Conservation (phyloP, 495 filamentous ascomycete species). For the Daldinia grandis region DNA sequence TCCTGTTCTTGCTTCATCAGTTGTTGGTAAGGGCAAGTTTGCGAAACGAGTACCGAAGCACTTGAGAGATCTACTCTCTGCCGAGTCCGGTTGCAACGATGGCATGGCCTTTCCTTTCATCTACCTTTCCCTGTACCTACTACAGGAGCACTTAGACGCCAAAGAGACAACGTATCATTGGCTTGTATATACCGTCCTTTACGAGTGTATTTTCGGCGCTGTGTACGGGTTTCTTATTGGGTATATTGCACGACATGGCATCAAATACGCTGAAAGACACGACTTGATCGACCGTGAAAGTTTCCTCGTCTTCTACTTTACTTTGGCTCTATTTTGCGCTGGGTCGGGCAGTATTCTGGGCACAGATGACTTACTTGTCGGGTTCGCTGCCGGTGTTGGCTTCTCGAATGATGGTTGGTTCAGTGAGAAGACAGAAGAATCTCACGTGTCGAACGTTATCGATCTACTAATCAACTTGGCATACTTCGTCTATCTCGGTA, state of each 20-base stretch:
- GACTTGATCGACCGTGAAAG: conserved; percentile 94
- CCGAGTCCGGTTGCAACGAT: conserved; percentile 99
- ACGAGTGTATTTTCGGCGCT: conserved; percentile 95
- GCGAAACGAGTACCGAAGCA: conserved; percentile 97
- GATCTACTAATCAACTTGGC: conserved; percentile 96
- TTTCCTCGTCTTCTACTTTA: conserved; percentile 99
- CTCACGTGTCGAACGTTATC: conserved; percentile 99
- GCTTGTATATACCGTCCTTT: conserved; percentile 90
- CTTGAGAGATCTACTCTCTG: conserved; percentile 92
- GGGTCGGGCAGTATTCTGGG: conserved; percentile 92
- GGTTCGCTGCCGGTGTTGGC: conserved; percentile 92
- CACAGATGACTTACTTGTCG: conserved; percentile 95
- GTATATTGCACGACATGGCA: conserved; percentile 87
- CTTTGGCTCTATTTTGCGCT: conserved; percentile 94
- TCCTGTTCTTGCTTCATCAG: conserved; percentile 95
- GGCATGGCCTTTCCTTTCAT: conserved; percentile 99
- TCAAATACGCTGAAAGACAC: conserved; percentile 85
- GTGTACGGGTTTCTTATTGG: conserved; percentile 89
- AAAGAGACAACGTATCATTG: conserved; percentile 80
- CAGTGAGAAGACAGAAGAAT: conserved; percentile 96
- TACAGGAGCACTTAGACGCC: conserved; percentile 75
- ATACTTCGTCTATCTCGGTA: conserved; percentile 97
- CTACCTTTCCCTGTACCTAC: conserved; percentile 89
- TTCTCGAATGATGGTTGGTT: conserved; percentile 99
- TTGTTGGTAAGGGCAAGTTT: conserved; percentile 99